Conservation (phyloP, 768 basidiomycete genomes). For the Leucosporidium yakuticum region DNA sequence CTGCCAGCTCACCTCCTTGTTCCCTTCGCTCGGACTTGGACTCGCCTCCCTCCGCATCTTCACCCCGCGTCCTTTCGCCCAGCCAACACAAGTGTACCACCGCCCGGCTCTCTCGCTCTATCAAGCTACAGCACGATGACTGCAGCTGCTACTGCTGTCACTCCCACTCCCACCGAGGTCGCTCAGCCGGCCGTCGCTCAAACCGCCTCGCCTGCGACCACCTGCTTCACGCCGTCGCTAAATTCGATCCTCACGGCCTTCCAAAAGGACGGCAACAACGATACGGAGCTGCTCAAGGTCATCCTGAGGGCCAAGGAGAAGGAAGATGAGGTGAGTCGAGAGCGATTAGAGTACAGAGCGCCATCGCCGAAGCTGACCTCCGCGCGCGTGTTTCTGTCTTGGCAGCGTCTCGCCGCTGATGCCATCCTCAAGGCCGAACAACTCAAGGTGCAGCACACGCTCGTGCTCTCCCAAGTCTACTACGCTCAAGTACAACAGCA, state of each 20-base stretch:
- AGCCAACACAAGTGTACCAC: no score
- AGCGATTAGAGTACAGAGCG: neutral
- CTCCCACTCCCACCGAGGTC: no score
- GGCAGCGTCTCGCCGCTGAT: neutral
- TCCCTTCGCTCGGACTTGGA: no score
- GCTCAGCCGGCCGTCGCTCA: no score
- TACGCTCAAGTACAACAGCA: neutral
- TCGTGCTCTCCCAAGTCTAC: neutral
- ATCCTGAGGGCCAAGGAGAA: conserved; percentile 6
- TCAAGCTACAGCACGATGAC: no score
- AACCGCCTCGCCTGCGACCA: no score
- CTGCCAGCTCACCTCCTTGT: no score
- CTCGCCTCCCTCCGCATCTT: no score
- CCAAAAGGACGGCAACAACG: conserved; percentile 1
- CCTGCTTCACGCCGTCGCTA: neutral
- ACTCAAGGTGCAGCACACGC: neutral
- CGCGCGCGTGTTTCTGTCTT: neutral
- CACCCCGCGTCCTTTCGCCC: no score
- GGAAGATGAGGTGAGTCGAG: neutral
- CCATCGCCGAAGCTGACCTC: neutral
- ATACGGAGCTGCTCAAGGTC: conserved; percentile 5
- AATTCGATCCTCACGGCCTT: neutral
- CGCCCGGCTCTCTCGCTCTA: no score
- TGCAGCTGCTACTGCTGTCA: no score
- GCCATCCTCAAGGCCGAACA: neutral